These are phyloP conservation scores for Aphanomyces astaci DNA, from an alignment of 352 stramenopile species.

Conservation along the genomic window DNA sequence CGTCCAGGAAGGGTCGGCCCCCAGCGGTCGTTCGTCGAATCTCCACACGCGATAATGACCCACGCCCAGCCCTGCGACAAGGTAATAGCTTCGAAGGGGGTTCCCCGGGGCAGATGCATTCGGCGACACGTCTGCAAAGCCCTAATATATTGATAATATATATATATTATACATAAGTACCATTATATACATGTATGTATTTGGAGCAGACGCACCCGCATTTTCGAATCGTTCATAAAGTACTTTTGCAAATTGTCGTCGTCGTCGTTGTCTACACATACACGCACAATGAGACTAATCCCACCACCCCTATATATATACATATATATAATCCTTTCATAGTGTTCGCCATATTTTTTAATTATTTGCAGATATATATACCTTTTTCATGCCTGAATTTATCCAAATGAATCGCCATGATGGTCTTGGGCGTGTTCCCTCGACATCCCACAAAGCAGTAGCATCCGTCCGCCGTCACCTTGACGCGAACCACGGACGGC, in stretches of 20 bases:
- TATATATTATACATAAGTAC: not conserved
- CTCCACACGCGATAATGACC: slow-evolving; percentile 65
- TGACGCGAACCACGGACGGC: slow-evolving; percentile 55
- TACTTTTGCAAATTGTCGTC: slow-evolving; percentile 75
- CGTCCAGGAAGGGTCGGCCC: slow-evolving; percentile 3
- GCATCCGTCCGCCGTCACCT: slow-evolving; percentile 64
- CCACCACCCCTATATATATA: not conserved
- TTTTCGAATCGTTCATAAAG: slow-evolving; percentile 46
- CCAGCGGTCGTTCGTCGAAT: slow-evolving; percentile 39
- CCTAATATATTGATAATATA: slow-evolving; percentile 36
- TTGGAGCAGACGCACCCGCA: slow-evolving; percentile 40
- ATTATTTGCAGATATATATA: slow-evolving; percentile 25
- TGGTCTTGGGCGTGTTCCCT: slow-evolving; percentile 40
- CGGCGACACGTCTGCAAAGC: slow-evolving; percentile 63
- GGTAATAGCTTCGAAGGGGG: slow-evolving; percentile 39
- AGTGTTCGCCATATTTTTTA: no score
- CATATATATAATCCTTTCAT: no score
- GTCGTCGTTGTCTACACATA: slow-evolving; percentile 52
- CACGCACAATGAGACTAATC: not conserved
- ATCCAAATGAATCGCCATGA: slow-evolving; percentile 79
- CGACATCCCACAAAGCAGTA: slow-evolving; percentile 80
- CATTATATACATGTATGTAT: not conserved
- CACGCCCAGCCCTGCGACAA: slow-evolving; percentile 64
- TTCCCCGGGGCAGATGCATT: slow-evolving; percentile 25
- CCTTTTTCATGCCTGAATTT: slow-evolving; percentile 76